Conservation (phyloP, 169 alveolate genomes). For the Eimeria zaria region DNA sequence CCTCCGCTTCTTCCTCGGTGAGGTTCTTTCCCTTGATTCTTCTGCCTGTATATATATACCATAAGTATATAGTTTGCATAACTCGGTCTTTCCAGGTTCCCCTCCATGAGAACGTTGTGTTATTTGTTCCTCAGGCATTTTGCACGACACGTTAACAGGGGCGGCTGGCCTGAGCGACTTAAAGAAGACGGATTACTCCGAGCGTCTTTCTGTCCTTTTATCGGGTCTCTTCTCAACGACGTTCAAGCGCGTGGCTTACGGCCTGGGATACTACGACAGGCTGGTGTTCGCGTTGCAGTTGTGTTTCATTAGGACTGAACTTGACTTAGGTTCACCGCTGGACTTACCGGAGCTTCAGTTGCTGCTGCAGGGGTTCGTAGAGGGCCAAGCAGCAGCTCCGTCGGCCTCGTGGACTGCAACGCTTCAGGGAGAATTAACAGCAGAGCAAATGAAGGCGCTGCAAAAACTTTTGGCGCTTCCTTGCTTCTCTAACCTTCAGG, state of each 20-base stretch:
- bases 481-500: conserved; percentile 25
- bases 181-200: conserved; percentile 72
- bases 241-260: conserved; percentile 75
- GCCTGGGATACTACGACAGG: conserved; percentile 87
- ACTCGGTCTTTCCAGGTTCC: conserved; percentile 70
- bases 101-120: conserved; percentile 32
- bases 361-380: conserved; percentile 83
- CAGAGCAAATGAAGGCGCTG: conserved; percentile 87
- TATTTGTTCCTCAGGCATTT: conserved; percentile 49
- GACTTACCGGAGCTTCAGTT: conserved; percentile 84
- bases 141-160: conserved; percentile 78
- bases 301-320: conserved; percentile 82
- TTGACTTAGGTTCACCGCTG: conserved; percentile 77
- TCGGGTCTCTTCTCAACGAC: conserved; percentile 74
- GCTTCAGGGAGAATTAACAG: conserved; percentile 82
- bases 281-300: conserved; percentile 87
- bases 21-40: neutral
- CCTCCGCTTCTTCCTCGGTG: conserved; percentile 96
- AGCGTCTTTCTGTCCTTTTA: conserved; percentile 54
- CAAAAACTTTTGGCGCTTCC: conserved; percentile 83
- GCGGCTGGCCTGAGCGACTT: conserved; percentile 77
- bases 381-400: conserved; percentile 16
- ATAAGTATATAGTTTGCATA: no score
- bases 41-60: neutral
- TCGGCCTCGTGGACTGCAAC: conserved; percentile 64